Evolutionary conservation across 2,329 filamentous ascomycete genomes (phyloP), one percentile per base, ranked within the genome.

Genomic region (Aureobasidium sp.): DNA sequence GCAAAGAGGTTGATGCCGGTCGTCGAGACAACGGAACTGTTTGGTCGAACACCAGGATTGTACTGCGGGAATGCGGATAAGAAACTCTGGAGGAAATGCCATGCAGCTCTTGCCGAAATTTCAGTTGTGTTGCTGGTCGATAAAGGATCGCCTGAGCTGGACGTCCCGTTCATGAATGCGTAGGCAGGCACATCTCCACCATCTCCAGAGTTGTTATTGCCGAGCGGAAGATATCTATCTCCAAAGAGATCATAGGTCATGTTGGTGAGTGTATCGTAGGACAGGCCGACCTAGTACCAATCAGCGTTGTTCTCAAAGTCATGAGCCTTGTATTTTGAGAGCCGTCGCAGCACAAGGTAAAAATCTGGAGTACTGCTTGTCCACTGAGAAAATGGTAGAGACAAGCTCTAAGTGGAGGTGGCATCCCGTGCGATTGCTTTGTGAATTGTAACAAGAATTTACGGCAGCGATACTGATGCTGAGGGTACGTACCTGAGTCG

Each of bases 1-100:
- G 84, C 79, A 65, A 88, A 88, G 10, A 89, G 74, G 67, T 86
- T 85, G 58, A 89, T 76, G 3, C 81, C 82, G 21, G 84, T 73
- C 2, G 75, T 70, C 61, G 77, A 76, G 37, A 68, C 62, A 10
- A 63, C 62, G 5, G 70, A 71, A 44, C 67, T 69, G 53, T 77
- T 74, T 15, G 72, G 69, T 16, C 71, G 71, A 0, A 72, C 70
- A 5, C 79, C 76, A 4, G 77, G 73, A 64, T 74, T 74, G 65
- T 74, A 74, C 48, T 73, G 70, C 4, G 69, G 70, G 55, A 74
- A 74, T 0, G 69, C 67, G 21, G 71, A 76, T 27, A 89, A 71
- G 76, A 62, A 89, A 65, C 70, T 81, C 66, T 87, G 85, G 36
- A 87, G 68, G 69, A 87, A 82, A 67, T 88, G 84, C 84, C 86